Base-by-base conservation (phyloP, 352 stramenopile genomes). In the Phytophthora cactorum region DNA sequence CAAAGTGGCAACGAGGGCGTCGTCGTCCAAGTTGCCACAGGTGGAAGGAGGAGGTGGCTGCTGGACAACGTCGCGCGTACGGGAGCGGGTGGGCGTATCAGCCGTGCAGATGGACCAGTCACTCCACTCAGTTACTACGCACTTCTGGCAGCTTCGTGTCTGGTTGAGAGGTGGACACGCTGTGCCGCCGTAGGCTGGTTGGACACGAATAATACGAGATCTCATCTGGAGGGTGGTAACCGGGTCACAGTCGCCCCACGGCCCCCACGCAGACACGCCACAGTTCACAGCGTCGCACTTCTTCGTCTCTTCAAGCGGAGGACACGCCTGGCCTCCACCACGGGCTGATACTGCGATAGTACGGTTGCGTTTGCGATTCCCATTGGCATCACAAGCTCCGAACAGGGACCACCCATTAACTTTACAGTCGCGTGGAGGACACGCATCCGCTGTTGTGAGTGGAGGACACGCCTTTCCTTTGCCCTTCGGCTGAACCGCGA, bases 401-500 rank as follows among this genome's bases (percentile, higher is more conserved):
- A 78, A 91, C 14, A 61, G 51, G 0, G 57, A 74, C 82, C 84
- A 93, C 4, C 81, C 82, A 7, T 64, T 88, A 0, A 89, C 77
- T 39, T 74, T 74, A 57, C 82, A 93, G 52, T 88, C 74, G 6
- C 74, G 69, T 3, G 68, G 25, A 0, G 73, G 58, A 38, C 84
- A 92, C 5, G 59, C 27, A 4, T 79, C 67, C 1, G 64, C 73
- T 45, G 76, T 63, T 0, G 71, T 66, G 1, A 92, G 64, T 2
- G 61, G 6, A 0, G 75, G 80, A 44, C 82, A 92, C 0, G 74
- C 66, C 27, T 72, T 70, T 1, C 81, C 83, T 5, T 75, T 68
- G 5, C 78, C 75, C 5, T 68, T 72, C 0, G 75, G 74, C 5
- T 63, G 64, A 12, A 81, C 71, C 1, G 84, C 1, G 31, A 92